These are phyloP conservation scores for Beauveria medogensis DNA, from an alignment of 2,329 filamentous ascomycete species.

Conservation along the genomic window DNA sequence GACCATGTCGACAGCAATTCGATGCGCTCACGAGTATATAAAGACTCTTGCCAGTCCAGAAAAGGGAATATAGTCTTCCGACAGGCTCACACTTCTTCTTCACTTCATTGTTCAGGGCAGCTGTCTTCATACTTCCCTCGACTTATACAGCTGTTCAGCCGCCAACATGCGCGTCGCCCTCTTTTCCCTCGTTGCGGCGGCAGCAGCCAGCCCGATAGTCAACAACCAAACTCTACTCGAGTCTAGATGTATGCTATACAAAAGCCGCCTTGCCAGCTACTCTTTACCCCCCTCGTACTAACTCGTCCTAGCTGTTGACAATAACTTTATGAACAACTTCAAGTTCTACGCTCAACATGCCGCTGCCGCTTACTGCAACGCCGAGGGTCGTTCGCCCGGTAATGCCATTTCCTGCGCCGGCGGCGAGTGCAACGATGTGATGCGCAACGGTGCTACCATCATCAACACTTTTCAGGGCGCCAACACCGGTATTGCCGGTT, in stretches of 20 bases:
- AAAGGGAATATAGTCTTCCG: background rate
- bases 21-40: background rate
- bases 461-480: conserved; percentile 34
- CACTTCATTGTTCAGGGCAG: background rate
- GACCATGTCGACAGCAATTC: background rate
- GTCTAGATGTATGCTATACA: conserved; percentile 24
- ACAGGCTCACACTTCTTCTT: background rate
- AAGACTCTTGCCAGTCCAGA: background rate
- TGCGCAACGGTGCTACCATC: conserved; percentile 34
- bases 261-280: no score
- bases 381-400: conserved; percentile 26
- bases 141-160: background rate
- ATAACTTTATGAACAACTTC: conserved; percentile 30
- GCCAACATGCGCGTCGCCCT: conserved; percentile 19
- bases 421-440: conserved; percentile 36
- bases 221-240: conserved; percentile 22
- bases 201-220: conserved; percentile 18
- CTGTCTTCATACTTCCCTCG: background rate
- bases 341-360: conserved; percentile 44
- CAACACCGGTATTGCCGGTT: conserved; percentile 39
- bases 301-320: conserved; percentile 18
- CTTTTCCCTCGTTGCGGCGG: conserved; percentile 20
- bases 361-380: conserved; percentile 47
- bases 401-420: conserved; percentile 33
- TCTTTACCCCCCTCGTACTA: background rate